A percentile compares a stretch with the other conserved stretches of the same genome.
phyloP scores from a whole-genome alignment of 2,329 filamentous ascomycete genomes.

The Cladophialophora chaetospira region DNA sequence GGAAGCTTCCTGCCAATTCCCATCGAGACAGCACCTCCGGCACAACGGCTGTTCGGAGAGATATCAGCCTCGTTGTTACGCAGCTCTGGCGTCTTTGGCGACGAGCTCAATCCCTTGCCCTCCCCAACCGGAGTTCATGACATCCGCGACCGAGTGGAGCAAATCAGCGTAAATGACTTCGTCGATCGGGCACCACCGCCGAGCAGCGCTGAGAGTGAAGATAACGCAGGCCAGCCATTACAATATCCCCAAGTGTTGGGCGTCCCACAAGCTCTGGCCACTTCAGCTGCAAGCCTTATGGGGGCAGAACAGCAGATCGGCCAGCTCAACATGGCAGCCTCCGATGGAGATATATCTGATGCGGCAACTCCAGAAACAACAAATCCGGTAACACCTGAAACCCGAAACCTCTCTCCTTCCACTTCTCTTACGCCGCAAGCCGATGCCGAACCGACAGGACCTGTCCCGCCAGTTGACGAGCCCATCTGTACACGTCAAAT shows the following conservation, averaged over 20 bases:
- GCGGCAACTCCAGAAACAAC: conserved; percentile 37
- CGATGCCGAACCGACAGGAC: conserved; percentile 28
- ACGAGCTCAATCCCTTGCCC: conserved; percentile 18
- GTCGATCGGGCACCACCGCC: conserved; percentile 32
- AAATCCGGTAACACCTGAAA: conserved; percentile 40
- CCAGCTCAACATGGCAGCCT: conserved; percentile 51
- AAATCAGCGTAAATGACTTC: conserved; percentile 44
- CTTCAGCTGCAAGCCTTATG: conserved; percentile 49
- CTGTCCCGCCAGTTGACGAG: conserved; percentile 33
- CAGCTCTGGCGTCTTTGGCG: conserved; percentile 53
- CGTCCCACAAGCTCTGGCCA: conserved; percentile 37
- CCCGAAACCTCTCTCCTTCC: conserved; percentile 35
- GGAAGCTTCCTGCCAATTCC: conserved; percentile 39
- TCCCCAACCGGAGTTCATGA: conserved; percentile 18
- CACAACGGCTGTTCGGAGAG: conserved; percentile 60
- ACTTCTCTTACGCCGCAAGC: conserved; percentile 15
- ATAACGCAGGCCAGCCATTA: conserved; percentile 38
- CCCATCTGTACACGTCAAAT: conserved; percentile 40
- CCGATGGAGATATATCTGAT: conserved; percentile 39
- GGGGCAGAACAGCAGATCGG: conserved; percentile 52
- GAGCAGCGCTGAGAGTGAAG: conserved; percentile 32
- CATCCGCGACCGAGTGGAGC: conserved; percentile 34
- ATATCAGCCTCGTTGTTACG: conserved; percentile 58
- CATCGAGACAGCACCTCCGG: conserved; percentile 32
- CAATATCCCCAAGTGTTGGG: conserved; percentile 44